Evolutionary conservation across 768 basidiomycete genomes (phyloP).

Genomic region (Termitomyces heimii): DNA sequence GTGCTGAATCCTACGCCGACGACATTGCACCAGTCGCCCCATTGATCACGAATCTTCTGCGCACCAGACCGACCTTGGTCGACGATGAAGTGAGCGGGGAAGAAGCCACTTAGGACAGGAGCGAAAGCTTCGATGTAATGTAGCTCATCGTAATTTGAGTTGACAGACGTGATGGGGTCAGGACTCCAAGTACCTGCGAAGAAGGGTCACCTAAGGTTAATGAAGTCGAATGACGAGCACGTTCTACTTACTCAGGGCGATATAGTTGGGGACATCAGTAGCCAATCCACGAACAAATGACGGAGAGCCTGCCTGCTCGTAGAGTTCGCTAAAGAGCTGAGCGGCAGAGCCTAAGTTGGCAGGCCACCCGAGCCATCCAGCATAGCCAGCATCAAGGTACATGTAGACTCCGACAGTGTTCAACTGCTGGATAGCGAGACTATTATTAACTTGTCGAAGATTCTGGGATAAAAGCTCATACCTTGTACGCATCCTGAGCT

Average conservation of each 20-base stretch:
- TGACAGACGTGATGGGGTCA: conserved; percentile 56
- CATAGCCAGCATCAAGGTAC: conserved; percentile 60
- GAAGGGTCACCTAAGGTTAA: conserved; percentile 21
- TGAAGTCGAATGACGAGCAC: neutral
- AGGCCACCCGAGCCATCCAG: conserved; percentile 66
- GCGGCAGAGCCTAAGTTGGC: conserved; percentile 58
- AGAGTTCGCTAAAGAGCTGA: conserved; percentile 44
- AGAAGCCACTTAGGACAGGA: conserved; percentile 47
- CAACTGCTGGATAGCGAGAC: conserved; percentile 48
- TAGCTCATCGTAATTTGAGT: conserved; percentile 56
- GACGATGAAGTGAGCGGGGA: conserved; percentile 59
- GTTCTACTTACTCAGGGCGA: conserved; percentile 25
- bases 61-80: conserved; percentile 62
- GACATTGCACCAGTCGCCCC: conserved; percentile 72
- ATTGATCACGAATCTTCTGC: conserved; percentile 52
- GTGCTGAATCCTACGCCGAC: conserved; percentile 57
- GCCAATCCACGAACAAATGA: conserved; percentile 54
- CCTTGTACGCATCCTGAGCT: conserved; percentile 49
- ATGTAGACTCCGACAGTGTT: conserved; percentile 49
- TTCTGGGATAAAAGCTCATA: conserved; percentile 8
- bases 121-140: conserved; percentile 54
- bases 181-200: conserved; percentile 35
- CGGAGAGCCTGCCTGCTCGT: conserved; percentile 44
- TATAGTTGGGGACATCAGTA: conserved; percentile 50
- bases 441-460: conserved; percentile 6